phyloP scores from a whole-genome alignment of 2,329 filamentous ascomycete genomes.

The Cladosporium oxysporum region DNA sequence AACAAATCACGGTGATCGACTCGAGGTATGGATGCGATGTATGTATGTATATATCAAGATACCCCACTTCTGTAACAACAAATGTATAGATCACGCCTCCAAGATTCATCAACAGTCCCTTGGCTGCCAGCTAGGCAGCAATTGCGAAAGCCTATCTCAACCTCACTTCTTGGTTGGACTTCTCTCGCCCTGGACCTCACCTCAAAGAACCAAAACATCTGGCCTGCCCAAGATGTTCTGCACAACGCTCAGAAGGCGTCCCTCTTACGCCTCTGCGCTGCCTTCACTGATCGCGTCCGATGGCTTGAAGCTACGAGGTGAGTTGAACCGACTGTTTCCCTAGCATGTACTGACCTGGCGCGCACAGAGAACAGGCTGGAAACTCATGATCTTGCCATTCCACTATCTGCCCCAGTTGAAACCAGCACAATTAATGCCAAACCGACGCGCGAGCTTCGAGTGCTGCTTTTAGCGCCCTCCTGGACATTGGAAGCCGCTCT shows the following conservation, averaged over 20 bases:
- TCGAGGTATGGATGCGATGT: slow-evolving; percentile 11
- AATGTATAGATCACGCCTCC: slow-evolving; percentile 12
- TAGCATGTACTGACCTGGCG: not conserved
- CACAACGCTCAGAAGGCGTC: slow-evolving; percentile 41
- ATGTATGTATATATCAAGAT: slow-evolving; percentile 23
- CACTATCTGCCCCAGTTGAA: slow-evolving; percentile 23
- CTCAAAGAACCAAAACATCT: not conserved
- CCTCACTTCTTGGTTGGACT: slow-evolving; percentile 9
- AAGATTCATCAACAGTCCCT: not conserved
- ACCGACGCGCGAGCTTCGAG: slow-evolving; percentile 27
- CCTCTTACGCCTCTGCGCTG: slow-evolving; percentile 38
- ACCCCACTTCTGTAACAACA: slow-evolving; percentile 26
- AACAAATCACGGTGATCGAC: slow-evolving; percentile 30
- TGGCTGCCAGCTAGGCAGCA: not conserved
- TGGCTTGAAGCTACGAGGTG: slow-evolving; percentile 33
- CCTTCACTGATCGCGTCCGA: slow-evolving; percentile 26
- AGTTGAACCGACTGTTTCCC: not conserved
- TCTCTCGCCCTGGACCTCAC: not conserved
- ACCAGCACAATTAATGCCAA: slow-evolving; percentile 18
- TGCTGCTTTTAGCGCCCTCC: slow-evolving; percentile 37
- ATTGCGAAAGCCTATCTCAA: not conserved
- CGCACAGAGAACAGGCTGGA: slow-evolving; percentile 36
- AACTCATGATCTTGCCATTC: slow-evolving; percentile 41
- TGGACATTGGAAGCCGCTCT: slow-evolving; percentile 25
- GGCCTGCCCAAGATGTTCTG: slow-evolving; percentile 40